phyloP scores from a whole-genome alignment of 768 basidiomycete genomes.

The Chalciporus piperatus region DNA sequence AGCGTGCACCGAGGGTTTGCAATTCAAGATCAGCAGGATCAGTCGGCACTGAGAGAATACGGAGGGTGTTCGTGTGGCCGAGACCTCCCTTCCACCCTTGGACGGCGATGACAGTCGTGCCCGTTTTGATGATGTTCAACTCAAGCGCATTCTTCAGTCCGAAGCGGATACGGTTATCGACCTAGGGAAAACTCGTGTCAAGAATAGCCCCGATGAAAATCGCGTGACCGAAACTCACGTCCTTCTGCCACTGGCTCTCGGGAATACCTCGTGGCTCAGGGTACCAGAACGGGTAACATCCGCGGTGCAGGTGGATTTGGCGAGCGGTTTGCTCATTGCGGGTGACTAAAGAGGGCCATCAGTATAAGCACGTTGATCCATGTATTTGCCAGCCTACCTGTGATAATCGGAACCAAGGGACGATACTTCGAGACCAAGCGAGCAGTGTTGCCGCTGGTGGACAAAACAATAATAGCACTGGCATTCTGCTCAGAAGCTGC shows the following conservation, averaged over 20 bases:
- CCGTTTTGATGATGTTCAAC: slow-evolving; percentile 84
- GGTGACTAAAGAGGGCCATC: slow-evolving; percentile 58
- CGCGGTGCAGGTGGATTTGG: slow-evolving; percentile 95
- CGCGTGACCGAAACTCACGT: slow-evolving; percentile 52
- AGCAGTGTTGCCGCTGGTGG: slow-evolving; percentile 95
- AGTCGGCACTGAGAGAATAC: slow-evolving; percentile 80
- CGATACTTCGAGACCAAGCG: slow-evolving; percentile 96
- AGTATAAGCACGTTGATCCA: slow-evolving; percentile 1
- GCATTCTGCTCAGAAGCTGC: slow-evolving; percentile 95
- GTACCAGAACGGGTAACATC: slow-evolving; percentile 97
- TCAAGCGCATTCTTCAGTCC: slow-evolving; percentile 81
- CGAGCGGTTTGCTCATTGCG: slow-evolving; percentile 94
- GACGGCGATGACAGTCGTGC: slow-evolving; percentile 88
- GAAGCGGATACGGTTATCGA: slow-evolving; percentile 87
- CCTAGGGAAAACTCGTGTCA: slow-evolving; percentile 39
- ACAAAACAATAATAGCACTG: slow-evolving; percentile 91
- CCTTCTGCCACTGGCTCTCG: slow-evolving; percentile 93
- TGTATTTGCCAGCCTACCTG: slow-evolving; percentile 50
- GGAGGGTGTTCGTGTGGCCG: slow-evolving; percentile 91
- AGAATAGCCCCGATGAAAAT: slow-evolving; percentile 4
- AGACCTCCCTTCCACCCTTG: slow-evolving; percentile 99
- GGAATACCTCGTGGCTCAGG: slow-evolving; percentile 88
- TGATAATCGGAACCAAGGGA: slow-evolving; percentile 90
- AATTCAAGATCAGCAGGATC: slow-evolving; percentile 74
- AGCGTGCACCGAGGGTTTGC: slow-evolving; percentile 50